Conservation (phyloP, 495 filamentous ascomycete species). For the Astrocystis sublimbata region DNA sequence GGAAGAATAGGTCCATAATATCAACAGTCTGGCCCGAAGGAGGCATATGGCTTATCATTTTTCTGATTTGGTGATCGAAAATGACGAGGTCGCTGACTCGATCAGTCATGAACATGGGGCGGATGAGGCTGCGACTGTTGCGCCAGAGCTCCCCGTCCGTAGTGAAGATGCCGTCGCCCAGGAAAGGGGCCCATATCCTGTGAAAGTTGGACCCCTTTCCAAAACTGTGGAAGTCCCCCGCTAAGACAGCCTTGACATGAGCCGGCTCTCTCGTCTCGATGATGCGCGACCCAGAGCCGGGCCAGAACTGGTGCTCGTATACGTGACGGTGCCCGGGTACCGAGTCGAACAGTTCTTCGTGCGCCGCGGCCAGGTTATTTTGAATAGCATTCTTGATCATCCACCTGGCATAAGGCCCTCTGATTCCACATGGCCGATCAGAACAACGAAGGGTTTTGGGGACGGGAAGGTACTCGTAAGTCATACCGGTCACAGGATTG, state of each 20-base stretch:
- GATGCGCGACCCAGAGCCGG: conserved; percentile 40
- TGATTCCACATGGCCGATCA: background rate
- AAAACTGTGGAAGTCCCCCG: conserved; percentile 57
- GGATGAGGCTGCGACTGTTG: conserved; percentile 52
- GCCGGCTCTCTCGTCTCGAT: conserved; percentile 56
- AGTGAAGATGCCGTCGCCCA: conserved; percentile 61
- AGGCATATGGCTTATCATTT: conserved; percentile 27
- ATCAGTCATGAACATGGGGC: conserved; percentile 60
- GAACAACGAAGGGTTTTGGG: background rate
- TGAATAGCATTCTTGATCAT: conserved; percentile 25
- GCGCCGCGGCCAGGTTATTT: conserved; percentile 37
- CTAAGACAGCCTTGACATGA: conserved; percentile 59
- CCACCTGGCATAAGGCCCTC: background rate
- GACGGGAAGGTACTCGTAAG: background rate
- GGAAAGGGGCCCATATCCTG: conserved; percentile 53
- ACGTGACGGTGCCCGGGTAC: conserved; percentile 40
- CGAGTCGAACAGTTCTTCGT: conserved; percentile 29
- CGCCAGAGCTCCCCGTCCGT: conserved; percentile 59
- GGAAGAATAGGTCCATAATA: conserved; percentile 55
- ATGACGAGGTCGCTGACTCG: conserved; percentile 49
- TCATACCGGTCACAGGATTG: conserved; percentile 14
- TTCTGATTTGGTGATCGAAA: conserved; percentile 44
- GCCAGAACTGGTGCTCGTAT: conserved; percentile 37
- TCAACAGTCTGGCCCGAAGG: conserved; percentile 46
- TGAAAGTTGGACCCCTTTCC: conserved; percentile 57